Evolutionary conservation across 2,329 filamentous ascomycete species (phyloP), one percentile per base, ranked within the genome.

Genomic region (Cercospora janseana): DNA sequence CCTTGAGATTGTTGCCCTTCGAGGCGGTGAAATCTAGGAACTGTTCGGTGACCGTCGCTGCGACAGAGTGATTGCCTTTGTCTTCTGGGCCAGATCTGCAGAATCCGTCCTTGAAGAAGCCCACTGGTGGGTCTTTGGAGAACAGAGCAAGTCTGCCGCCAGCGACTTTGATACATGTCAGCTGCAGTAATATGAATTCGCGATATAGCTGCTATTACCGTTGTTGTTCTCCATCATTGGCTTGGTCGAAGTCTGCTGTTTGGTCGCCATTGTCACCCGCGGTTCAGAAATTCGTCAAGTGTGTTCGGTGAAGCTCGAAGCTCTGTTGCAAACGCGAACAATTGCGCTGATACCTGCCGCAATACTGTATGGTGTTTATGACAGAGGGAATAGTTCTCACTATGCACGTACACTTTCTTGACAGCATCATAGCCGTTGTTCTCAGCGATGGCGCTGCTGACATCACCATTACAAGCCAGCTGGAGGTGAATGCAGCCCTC

Each of bases 221-320:
- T 52, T 57, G 32, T 59, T 57, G 51, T 59, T 53, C 55, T 57
- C 55, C 52, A 59, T 56, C 26, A 44, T 57, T 9, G 57, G 55
- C 51, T 57, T 59, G 34, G 55, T 59, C 12, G 57, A 59, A 9
- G 52, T 59, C 18, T 57, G 52, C 21, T 50, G 45, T 26, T 57
- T 56, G 28, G 41, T 35, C 20, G 55, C 50, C 50, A 55, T 57
- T 12, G 13, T 40, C 31, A 34, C 38, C 20, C 32, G 18, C 2
- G 12, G 16, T 16, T 28, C 26, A 18, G 13, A 21, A 32, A 24
- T 10, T 37, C n/a, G 9, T 37, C 7, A 10, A 16, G 16, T 35
- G 29, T 12, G 6, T 27, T 7, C 12, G n/a, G 27, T 46, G 15
- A 21, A 7, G 15, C 31, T 18, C 20, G 21, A n/a, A 18, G 27